These are phyloP conservation scores for Chloris gayana DNA, from an alignment of 176 grass and related monocot genomes.

Conservation along the genomic window DNA sequence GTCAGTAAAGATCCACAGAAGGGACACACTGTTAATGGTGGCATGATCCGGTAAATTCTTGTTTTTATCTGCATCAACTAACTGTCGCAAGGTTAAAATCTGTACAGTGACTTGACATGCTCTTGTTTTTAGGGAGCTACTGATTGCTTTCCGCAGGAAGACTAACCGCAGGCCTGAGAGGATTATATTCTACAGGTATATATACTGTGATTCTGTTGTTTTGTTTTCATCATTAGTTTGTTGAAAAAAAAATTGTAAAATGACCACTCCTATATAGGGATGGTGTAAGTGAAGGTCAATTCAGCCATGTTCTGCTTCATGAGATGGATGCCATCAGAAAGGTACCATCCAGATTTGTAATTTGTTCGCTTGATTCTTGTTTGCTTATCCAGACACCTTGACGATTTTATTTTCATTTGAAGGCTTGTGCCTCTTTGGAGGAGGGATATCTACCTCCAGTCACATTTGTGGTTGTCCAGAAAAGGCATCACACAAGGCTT, in stretches of 20 bases:
- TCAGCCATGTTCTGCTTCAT: conserved; percentile 40
- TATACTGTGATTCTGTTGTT: neutral
- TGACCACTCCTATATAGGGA: neutral
- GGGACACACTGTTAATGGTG: conserved; percentile 30
- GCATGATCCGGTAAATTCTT: conserved; percentile 60
- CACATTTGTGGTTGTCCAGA: conserved; percentile 89
- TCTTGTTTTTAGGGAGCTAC: conserved; percentile 53
- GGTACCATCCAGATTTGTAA: conserved; percentile 40
- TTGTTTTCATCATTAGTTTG: neutral
- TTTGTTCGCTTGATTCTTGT: neutral
- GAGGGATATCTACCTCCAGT: conserved; percentile 64
- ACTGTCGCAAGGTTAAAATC: neutral
- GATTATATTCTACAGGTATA: conserved; percentile 81
- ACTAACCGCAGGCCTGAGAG: conserved; percentile 41
- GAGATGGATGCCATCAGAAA: conserved; percentile 81
- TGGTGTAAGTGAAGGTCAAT: conserved; percentile 38
- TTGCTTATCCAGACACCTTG: neutral
- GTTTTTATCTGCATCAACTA: neutral
- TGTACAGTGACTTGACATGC: neutral
- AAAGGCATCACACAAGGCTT: conserved; percentile 80
- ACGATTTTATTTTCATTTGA: conserved; percentile 1
- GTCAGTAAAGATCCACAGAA: conserved; percentile 43
- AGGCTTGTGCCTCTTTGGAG: conserved; percentile 80
- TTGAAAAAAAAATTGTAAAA: neutral
- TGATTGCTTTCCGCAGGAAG: conserved; percentile 47